Conservation (phyloP, 2,329 filamentous ascomycete genomes). For the Ophiostoma fasciatum region DNA sequence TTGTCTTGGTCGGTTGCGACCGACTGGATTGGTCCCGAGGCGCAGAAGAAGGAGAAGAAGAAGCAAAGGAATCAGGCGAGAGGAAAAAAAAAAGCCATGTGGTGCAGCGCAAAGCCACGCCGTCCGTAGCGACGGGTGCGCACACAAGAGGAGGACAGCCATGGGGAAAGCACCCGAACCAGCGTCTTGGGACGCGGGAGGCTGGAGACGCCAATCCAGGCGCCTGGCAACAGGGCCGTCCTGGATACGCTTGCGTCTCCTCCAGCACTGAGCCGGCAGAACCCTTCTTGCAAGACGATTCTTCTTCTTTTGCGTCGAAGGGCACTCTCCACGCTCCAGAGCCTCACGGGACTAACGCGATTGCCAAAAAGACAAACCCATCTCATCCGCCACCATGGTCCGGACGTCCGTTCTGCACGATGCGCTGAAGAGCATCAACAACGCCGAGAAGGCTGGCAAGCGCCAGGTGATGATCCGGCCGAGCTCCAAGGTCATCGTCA, state of each 20-base stretch:
- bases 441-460: conserved; percentile 99
- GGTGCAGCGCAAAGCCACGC: too few relatives aligned
- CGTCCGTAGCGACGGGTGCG: too few relatives aligned
- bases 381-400: conserved; percentile 93
- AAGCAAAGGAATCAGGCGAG: too few relatives aligned
- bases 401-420: conserved; percentile 99
- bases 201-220: conserved; percentile 48
- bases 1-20: too few relatives aligned
- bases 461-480: conserved; percentile 97
- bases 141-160: conserved; percentile 1
- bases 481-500: conserved; percentile 98
- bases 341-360: conserved; percentile 48
- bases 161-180: conserved; percentile 1
- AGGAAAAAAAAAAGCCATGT: too few relatives aligned
- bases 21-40: conserved; percentile 16
- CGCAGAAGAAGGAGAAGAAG: conserved; percentile 10
- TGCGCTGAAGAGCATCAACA: conserved; percentile 99
- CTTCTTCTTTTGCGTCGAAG: conserved; percentile 22
- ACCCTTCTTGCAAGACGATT: conserved; percentile 35
- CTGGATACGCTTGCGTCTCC: conserved; percentile 50
- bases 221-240: conserved; percentile 2
- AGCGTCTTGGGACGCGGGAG: conserved; percentile 20
- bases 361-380: too few relatives aligned
- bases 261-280: conserved; percentile 53
- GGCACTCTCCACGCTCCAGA: conserved; percentile 55